These are phyloP conservation scores for Paraphaeosphaeria sporulosa DNA, from an alignment of 2,329 filamentous ascomycete species.

Conservation along the genomic window DNA sequence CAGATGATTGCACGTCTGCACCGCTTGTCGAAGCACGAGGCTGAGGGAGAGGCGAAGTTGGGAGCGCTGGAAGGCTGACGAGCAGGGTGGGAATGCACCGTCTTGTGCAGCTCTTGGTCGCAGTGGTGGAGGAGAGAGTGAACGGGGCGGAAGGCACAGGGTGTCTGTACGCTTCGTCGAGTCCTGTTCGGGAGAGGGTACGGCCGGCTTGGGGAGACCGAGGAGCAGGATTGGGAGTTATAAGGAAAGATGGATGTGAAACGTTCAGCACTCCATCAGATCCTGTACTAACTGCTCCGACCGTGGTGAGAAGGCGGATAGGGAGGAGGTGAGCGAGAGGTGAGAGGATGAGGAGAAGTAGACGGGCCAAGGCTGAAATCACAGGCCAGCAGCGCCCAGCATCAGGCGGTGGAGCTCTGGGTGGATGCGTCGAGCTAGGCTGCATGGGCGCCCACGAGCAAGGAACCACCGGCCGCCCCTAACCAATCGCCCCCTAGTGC, in stretches of 20 bases:
- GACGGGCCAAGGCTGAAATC: conserved; percentile 45
- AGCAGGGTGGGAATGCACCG: conserved; percentile 32
- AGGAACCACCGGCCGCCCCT: conserved; percentile 35
- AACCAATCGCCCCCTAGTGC: conserved; percentile 28
- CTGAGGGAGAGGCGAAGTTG: conserved; percentile 31
- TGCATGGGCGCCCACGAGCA: conserved; percentile 33
- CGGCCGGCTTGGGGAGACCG: conserved; percentile 43
- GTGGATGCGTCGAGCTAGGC: conserved; percentile 22
- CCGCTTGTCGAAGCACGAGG: conserved; percentile 33
- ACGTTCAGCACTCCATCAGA: conserved; percentile 48
- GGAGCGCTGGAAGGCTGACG: conserved; percentile 51
- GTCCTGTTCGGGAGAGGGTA: conserved; percentile 43
- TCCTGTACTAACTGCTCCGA: conserved; percentile 50
- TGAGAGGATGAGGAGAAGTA: conserved; percentile 34
- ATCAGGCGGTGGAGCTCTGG: conserved; percentile 25
- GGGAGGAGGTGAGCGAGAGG: conserved; percentile 36
- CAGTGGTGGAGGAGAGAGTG: conserved; percentile 27
- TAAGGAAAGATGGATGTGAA: conserved; percentile 45
- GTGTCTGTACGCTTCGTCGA: conserved; percentile 39
- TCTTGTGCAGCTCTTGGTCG: conserved; percentile 41
- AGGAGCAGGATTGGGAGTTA: conserved; percentile 46
- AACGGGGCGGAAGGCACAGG: conserved; percentile 38
- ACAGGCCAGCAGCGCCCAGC: conserved; percentile 45
- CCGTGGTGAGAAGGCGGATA: conserved; percentile 40
- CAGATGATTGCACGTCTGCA: conserved; percentile 29